Conservation (phyloP, 306 rosid genomes). For the Carpinus viminea region DNA sequence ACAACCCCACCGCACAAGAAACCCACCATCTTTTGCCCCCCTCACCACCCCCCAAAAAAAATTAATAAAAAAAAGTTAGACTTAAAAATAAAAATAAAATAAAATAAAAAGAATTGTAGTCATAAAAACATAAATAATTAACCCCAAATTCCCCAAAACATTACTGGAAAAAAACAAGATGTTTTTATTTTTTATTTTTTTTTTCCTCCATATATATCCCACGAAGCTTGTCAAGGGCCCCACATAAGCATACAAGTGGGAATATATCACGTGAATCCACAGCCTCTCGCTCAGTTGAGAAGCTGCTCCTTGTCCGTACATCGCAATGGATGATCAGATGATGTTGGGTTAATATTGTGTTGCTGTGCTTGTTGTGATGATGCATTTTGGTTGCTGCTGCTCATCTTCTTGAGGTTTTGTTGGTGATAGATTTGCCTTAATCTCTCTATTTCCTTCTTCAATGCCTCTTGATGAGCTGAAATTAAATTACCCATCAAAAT, state of each 20-base stretch:
- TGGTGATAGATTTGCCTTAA: constrained; percentile 85
- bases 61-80: constrained; percentile 4
- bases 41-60: not conserved
- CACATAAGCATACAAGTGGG: constrained; percentile 44
- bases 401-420: constrained; percentile 65
- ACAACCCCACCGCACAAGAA: constrained; percentile 29
- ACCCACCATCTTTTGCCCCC: constrained; percentile 36
- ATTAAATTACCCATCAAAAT: not conserved
- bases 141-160: constrained; percentile 24
- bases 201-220: constrained; percentile 27
- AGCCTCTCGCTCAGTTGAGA: constrained; percentile 25
- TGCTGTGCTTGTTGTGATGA: constrained; percentile 34
- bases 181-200: not conserved
- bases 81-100: not conserved
- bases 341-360: not conserved
- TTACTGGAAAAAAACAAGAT: not conserved
- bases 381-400: constrained; percentile 35
- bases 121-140: constrained; percentile 6
- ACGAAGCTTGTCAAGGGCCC: constrained; percentile 34
- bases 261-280: constrained; percentile 64
- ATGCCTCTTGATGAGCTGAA: constrained; percentile 92
- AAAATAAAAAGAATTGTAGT: not conserved
- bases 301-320: constrained; percentile 45
- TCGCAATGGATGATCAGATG: constrained; percentile 15
- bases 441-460: constrained; percentile 89